A percentile compares a stretch with the other conserved stretches of the same genome.
Conservation (phyloP, 768 basidiomycete genomes). For the Rubroboletus satanas region DNA sequence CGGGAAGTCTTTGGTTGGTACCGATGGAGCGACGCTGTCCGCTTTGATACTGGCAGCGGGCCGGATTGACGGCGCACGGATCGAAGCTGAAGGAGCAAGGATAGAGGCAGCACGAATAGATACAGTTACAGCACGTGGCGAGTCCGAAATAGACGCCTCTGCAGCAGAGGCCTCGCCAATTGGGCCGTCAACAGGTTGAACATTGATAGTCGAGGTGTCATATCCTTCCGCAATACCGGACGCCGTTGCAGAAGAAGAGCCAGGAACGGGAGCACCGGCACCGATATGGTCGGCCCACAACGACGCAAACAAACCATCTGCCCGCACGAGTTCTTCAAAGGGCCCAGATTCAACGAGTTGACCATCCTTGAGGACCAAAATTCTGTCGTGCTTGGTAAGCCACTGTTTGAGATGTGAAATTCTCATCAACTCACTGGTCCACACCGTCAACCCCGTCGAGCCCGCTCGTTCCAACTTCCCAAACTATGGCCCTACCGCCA, state of each 20-base stretch:
- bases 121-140: conserved; percentile 10
- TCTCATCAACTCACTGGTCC: conserved; percentile 46
- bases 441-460: conserved; percentile 51
- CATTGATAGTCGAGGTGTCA: conserved; percentile 22
- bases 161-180: conserved; percentile 20
- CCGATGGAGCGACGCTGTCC: conserved; percentile 26
- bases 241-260: conserved; percentile 25
- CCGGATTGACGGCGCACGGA: conserved; percentile 22
- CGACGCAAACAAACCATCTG: conserved; percentile 68
- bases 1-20: conserved; percentile 26
- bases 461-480: conserved; percentile 22
- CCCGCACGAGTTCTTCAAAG: conserved; percentile 72
- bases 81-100: conserved; percentile 13
- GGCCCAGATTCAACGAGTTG: conserved; percentile 79
- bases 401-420: not conserved
- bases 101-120: conserved; percentile 20
- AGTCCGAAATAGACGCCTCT: conserved; percentile 7
- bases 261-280: conserved; percentile 43
- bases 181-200: conserved; percentile 9
- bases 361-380: conserved; percentile 89
- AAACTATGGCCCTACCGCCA: conserved; percentile 24
- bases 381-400: conserved; percentile 41
- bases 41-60: conserved; percentile 20
- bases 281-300: conserved; percentile 90
- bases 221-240: conserved; percentile 27